Base-by-base conservation (phyloP, 768 basidiomycete genomes). In the Xerocomellus intermedius region DNA sequence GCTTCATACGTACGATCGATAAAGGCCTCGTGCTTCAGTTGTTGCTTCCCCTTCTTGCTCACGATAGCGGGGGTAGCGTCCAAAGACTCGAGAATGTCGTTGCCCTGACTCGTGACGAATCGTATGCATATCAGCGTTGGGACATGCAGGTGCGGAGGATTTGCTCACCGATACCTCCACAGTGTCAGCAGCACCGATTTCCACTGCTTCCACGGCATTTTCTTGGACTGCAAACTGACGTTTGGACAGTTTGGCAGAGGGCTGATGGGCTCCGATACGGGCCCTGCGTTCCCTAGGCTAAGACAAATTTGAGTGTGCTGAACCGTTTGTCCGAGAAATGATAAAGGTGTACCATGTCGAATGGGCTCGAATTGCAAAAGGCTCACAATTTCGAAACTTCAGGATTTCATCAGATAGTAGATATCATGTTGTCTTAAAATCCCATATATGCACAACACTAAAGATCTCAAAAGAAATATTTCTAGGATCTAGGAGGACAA, bases 41-140 rank as follows among this genome's bases (percentile, higher is more conserved):
- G 76, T 50, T 81, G 80, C 67, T 85, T 90, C 54, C 81, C 83
- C 65, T 86, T 90, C 71, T 92, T 92, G 57, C 70, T 81, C 45
- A 75, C 56, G 17, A 46, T 43, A 24, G 59, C 52, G 19, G 74
- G 71, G 13, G 63, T 36, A 17, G 60, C 49, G 43, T 64, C 63
- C 51, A 77, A 62, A 35, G 75, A 66, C 28, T 72, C 62, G 7
- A 82, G 70, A 46, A 83, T 69, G n/a, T 78, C 76, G 47, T 70
- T 64, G 8, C 72, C 78, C 82, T 83, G 54, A 8, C 16, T n/a
- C 19, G 47, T 19, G 12, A 54, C 30, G 42, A 28, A 36, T 17
- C 32, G 19, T 10, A 53, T 50, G 8, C 35, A 36, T 36, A 45
- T 50, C 37, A 22, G 10, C 24, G 16, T 13, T 36, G 36, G n/a